phyloP scores from a whole-genome alignment of 2,329 filamentous ascomycete species.

The Exophiala sp. region DNA sequence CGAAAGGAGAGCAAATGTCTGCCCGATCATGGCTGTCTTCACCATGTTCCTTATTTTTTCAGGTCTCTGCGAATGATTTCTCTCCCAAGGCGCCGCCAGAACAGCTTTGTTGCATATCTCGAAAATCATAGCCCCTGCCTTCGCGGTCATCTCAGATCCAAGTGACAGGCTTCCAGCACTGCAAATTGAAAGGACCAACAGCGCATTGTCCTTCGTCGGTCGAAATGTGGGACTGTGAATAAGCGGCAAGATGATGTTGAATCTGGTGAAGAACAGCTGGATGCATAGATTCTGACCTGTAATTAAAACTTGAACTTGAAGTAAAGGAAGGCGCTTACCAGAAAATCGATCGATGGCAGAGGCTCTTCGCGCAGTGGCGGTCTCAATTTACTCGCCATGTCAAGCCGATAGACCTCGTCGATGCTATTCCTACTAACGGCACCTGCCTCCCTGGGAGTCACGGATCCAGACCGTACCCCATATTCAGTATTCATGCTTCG shows the following conservation, averaged over 20 bases:
- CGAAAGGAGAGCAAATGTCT: slow-evolving; percentile 19
- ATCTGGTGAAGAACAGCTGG: slow-evolving; percentile 28
- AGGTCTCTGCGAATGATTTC: neutral
- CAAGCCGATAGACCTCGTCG: slow-evolving; percentile 8
- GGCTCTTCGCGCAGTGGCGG: slow-evolving; percentile 2
- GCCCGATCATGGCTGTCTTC: slow-evolving; percentile 18
- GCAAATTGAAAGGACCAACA: slow-evolving; percentile 30
- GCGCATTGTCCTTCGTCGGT: slow-evolving; percentile 23
- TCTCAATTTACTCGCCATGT: slow-evolving; percentile 1
- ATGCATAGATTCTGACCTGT: slow-evolving; percentile 25
- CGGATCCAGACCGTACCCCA: slow-evolving; percentile 2
- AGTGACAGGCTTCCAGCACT: slow-evolving; percentile 29
- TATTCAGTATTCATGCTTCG: neutral
- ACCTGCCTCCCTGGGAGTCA: neutral
- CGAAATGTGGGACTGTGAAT: slow-evolving; percentile 29
- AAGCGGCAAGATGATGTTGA: slow-evolving; percentile 28
- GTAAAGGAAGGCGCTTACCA: neutral
- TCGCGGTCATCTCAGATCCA: slow-evolving; percentile 23
- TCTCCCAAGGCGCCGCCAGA: slow-evolving; percentile 21
- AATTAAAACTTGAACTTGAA: neutral
- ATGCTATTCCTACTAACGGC: slow-evolving; percentile 1
- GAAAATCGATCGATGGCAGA: slow-evolving; percentile 2
- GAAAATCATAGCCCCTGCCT: slow-evolving; percentile 27
- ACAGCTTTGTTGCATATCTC: slow-evolving; percentile 31
- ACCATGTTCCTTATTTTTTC: slow-evolving; percentile 4